Conservation (phyloP, 73 alveolate genomes). For the Tetrahymena malaccensis region DNA sequence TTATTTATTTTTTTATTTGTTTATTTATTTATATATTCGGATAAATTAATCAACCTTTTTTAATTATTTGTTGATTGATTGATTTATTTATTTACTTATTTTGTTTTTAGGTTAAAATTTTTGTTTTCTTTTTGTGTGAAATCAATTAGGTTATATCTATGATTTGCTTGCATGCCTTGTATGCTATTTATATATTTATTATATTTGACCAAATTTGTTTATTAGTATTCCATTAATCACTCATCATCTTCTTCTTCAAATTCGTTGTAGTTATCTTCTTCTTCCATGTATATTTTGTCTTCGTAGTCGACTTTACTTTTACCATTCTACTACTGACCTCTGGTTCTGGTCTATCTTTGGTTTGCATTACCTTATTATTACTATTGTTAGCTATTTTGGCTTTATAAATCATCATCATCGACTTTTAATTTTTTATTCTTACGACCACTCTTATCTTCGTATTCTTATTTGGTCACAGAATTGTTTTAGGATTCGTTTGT, state of each 20-base stretch:
- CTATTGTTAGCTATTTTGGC: not conserved
- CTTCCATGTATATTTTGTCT: not conserved
- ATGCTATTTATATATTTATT: not conserved
- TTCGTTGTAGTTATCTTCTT: not conserved
- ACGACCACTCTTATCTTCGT: not conserved
- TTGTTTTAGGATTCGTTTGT: not conserved
- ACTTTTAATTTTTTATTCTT: not conserved
- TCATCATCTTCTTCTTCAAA: not conserved
- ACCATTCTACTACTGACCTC: not conserved
- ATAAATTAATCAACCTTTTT: too few relatives aligned
- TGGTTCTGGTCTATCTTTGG: not conserved
- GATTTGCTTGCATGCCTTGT: not conserved
- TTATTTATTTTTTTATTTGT: too few relatives aligned
- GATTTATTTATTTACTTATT: too few relatives aligned
- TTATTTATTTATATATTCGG: too few relatives aligned
- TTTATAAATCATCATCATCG: not conserved
- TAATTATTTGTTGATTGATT: too few relatives aligned
- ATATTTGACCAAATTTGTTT: not conserved
- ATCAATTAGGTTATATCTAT: too few relatives aligned
- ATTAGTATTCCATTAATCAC: not conserved
- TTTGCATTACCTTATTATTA: not conserved
- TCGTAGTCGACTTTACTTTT: not conserved
- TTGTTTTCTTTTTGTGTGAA: too few relatives aligned
- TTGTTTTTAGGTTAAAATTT: too few relatives aligned
- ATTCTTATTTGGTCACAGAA: not conserved